Conservation (phyloP, 1,284 basidiomycete genomes). For the Ustilago vetiveriae region DNA sequence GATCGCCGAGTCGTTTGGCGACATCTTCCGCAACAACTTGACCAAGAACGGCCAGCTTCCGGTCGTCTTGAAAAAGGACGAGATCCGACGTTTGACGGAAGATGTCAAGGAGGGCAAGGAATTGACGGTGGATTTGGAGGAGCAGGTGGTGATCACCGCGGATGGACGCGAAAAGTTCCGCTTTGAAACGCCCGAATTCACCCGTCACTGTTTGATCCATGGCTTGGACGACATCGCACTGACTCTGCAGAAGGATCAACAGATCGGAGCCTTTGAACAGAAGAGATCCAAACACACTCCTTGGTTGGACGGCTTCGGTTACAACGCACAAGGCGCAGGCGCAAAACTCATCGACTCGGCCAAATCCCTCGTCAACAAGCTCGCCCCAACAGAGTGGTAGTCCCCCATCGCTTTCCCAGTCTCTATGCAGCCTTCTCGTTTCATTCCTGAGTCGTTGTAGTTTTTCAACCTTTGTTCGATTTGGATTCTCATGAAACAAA, state of each 20-base stretch:
- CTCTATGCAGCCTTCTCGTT: too few species aligned
- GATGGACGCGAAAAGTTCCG: constrained; percentile 51
- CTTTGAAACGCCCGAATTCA: constrained; percentile 58
- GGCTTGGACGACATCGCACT: constrained; percentile 64
- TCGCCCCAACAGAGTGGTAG: constrained; percentile 58
- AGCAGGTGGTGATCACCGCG: constrained; percentile 53
- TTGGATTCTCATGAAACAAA: too few species aligned
- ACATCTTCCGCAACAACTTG: constrained; percentile 64
- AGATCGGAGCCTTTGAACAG: constrained; percentile 54
- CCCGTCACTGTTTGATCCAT: constrained; percentile 61
- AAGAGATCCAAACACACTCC: constrained; percentile 52
- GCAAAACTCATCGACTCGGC: constrained; percentile 42
- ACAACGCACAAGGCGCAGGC: constrained; percentile 4
- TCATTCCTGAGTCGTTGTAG: too few species aligned
- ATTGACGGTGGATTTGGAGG: constrained; percentile 60
- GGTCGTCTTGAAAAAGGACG: constrained; percentile 47
- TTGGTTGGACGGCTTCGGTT: constrained; percentile 62
- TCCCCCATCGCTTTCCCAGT: too few species aligned
- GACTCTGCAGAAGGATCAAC: constrained; percentile 57
- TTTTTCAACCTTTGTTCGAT: too few species aligned
- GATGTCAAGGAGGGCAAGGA: constrained; percentile 60
- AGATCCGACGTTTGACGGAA: constrained; percentile 51
- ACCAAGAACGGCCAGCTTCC: constrained; percentile 64
- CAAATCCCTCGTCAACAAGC: constrained; percentile 37
- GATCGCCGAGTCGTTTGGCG: constrained; percentile 60